Evolutionary conservation across 106 monocot genomes (phyloP), one percentile per base, ranked within the genome.

Genomic region (Apostasia ramifera): DNA sequence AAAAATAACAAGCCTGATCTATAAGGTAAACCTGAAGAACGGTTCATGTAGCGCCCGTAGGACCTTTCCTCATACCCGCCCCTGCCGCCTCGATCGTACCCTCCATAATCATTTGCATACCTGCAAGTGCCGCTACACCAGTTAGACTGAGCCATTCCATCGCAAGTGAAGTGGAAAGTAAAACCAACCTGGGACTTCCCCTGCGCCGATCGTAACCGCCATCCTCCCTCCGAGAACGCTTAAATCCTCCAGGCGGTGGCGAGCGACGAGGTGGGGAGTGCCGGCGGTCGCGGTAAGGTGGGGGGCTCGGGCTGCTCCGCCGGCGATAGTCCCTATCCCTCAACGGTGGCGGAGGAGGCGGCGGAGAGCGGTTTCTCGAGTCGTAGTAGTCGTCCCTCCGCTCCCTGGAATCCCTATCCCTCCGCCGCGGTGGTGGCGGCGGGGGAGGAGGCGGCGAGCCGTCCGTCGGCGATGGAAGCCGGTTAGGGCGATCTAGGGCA

Each of bases 141-240:
- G 6, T 65, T 26, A 65, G 65, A 65, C 26, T 47, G 5, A 65
- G 47, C 9, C 47, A 4, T 48, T 37, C 65, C 37, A 54, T 14
- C 3, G 13, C 2, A 52, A 43, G 26, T 13, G 44, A 73, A 65
- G 8, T 55, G n/a, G n/a, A 55, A 13, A 1, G n/a, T 8, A 10
- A 66, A 75, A 67, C 66, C n/a, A 70, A 67, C 55, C 85, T 76
- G 1, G 83, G 81, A 45, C 92, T 85, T 46, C 89, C 80, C 15
- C 95, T 79, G 42, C 82, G 76, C 41, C 82, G 66, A 40, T 86
- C 86, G 8, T 86, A 88, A 4, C 88, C 88, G 5, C 87, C 92
- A 44, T 92, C 92, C 11, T 98, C 92, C 73, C 92, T 84, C 66
- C 97, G 73, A 5, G 83, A 81, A 59, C 97, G 68, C 86, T 98